phyloP scores from a whole-genome alignment of 225 moss, liverwort and hornwort genomes.

The Pseudisothecium myosuroides region DNA sequence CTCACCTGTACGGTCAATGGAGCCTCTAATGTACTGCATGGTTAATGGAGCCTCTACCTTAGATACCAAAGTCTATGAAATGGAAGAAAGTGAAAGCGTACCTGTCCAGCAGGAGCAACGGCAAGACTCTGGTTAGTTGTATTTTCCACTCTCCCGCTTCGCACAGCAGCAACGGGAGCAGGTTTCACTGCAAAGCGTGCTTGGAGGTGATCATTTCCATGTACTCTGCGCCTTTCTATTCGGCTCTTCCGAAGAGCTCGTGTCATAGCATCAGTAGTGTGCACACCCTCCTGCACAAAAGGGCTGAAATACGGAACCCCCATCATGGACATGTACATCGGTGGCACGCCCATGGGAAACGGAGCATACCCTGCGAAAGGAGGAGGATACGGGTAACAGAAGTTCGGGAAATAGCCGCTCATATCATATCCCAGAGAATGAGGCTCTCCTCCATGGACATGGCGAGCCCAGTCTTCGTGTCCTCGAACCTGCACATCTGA shows the following conservation, averaged over 20 bases:
- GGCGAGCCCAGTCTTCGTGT: not conserved
- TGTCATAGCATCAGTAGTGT: not conserved
- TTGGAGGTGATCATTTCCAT: not conserved
- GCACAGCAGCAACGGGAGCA: not conserved
- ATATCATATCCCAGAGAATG: not conserved
- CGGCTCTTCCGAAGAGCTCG: conserved; percentile 27
- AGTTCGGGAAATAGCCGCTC: conserved; percentile 12
- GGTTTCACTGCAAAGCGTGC: not conserved
- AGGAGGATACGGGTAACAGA: conserved; percentile 25
- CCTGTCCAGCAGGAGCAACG: not conserved
- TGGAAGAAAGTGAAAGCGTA: not conserved
- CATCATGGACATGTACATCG: conserved; percentile 19
- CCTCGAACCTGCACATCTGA: not conserved
- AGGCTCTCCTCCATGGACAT: not conserved
- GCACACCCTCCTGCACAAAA: not conserved
- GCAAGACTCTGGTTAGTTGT: not conserved
- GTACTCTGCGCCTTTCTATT: conserved; percentile 20
- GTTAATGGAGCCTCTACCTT: too few relatives aligned
- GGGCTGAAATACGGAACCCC: conserved; percentile 7
- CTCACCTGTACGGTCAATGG: too few relatives aligned
- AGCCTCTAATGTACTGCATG: too few relatives aligned
- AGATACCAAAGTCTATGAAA: not conserved
- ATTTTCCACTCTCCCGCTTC: not conserved
- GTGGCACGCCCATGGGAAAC: conserved; percentile 10
- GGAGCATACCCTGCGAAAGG: conserved; percentile 15